Base-by-base conservation (phyloP, 768 basidiomycete species). In the Dentipellis fragilis region DNA sequence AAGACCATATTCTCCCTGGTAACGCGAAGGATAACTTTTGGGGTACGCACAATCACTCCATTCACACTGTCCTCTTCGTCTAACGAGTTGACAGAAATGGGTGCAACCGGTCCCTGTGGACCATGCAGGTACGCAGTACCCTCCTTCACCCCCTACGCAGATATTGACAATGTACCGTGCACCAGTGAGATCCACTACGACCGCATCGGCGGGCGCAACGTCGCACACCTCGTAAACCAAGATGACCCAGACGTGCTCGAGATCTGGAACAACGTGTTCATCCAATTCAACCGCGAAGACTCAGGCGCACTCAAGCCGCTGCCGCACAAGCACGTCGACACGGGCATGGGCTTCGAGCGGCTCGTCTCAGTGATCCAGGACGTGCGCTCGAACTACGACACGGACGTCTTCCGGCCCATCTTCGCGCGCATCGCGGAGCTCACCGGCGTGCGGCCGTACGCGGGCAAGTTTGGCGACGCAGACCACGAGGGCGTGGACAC, bases 211-310 rank as follows among this genome's bases (percentile, higher is more conserved):
- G 90, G 88, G n/a, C 82, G 96, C 51, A 92, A 97, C 66, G 95
- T 93, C 52, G 81, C 93, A 6, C 77, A 85, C 63, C 83, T 96
- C 49, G 96, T 99, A 62, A 98, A 99, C 69, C 78, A 85, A 63
- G 96, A 99, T 68, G 96, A 98, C 66, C 93, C 96, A 1, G 85
- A 94, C 59, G 96, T 99, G 8, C 79, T 99, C 56, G 93, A 95
- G 71, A 94, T 99, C 62, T 99, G 96, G 96, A 99, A 99, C 75
- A 97, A 96, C 68, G 96, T 99, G 55, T 99, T 97, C 68, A 98
- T 99, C 66, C 94, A 97, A 65, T 99, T 89, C 75, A 98, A 99
- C 68, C 89, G 96, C 49, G 95, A 98, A 69, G 80, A 83, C 46
- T 89, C 94, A 56, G 87, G 89, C 40, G 81, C 84, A 17, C 79